Evolutionary conservation across 257 asterid genomes (phyloP).

Genomic region (Eustoma russellianum): DNA sequence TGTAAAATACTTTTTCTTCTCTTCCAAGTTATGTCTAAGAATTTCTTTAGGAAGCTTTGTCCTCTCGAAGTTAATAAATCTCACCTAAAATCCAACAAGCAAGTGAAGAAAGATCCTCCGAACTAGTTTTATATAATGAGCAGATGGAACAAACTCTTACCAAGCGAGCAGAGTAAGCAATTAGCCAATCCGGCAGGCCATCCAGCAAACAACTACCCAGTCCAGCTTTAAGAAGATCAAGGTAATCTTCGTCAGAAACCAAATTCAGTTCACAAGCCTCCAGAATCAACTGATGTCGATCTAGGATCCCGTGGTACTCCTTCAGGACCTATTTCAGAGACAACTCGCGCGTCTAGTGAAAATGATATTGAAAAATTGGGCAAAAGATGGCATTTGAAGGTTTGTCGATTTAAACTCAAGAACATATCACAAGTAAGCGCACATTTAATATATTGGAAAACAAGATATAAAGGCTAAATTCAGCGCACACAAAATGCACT

Average conservation of each 20-base stretch:
- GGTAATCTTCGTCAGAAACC: constrained; percentile 92
- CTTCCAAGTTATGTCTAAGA: constrained; percentile 81
- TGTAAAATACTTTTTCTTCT: constrained; percentile 77
- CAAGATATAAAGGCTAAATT: background rate
- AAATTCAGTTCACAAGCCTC: constrained; percentile 93
- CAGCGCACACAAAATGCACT: constrained; percentile 7
- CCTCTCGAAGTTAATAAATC: constrained; percentile 95
- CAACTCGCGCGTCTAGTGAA: background rate
- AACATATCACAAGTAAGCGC: background rate
- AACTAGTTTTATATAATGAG: background rate
- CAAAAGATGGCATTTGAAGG: background rate
- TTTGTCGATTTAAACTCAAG: background rate
- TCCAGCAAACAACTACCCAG: constrained; percentile 98
- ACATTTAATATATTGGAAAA: background rate
- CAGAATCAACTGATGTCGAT: constrained; percentile 68
- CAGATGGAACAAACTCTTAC: constrained; percentile 27
- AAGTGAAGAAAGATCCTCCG: constrained; percentile 14
- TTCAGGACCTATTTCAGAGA: constrained; percentile 52
- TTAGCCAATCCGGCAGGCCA: constrained; percentile 95
- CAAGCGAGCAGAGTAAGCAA: constrained; percentile 88
- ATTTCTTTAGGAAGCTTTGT: constrained; percentile 75
- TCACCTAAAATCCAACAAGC: constrained; percentile 53
- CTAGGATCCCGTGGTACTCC: constrained; percentile 80
- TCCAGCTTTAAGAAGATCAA: constrained; percentile 90
- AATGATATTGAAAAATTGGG: background rate